Conservation (phyloP, 2,329 filamentous ascomycete species). For the Aphanoascus verrucosus region DNA sequence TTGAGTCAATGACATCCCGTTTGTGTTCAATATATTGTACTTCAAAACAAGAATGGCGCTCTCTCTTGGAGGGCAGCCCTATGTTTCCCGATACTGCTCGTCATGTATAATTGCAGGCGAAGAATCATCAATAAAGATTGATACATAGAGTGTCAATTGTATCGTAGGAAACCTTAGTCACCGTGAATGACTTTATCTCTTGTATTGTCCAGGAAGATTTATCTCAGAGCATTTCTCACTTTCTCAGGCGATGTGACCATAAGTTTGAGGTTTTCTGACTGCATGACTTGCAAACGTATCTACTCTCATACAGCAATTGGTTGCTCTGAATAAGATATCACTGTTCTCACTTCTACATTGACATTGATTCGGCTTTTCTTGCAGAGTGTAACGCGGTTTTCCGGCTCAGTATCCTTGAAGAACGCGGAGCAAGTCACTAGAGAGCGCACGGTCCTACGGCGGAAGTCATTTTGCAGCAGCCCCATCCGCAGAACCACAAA, state of each 20-base stretch:
- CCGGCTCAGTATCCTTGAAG: neutral
- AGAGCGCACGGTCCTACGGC: neutral
- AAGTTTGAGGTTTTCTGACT: too few species aligned
- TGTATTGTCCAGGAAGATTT: too few species aligned
- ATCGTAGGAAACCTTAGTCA: neutral
- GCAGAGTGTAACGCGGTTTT: neutral
- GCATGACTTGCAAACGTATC: conserved; percentile 23
- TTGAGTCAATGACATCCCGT: too few species aligned
- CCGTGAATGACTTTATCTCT: neutral
- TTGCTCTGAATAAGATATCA: neutral
- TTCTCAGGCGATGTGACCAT: too few species aligned
- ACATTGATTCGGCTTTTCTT: neutral
- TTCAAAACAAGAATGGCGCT: too few species aligned
- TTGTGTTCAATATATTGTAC: too few species aligned
- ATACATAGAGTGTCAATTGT: neutral
- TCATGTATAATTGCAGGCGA: too few species aligned
- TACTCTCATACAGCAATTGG: conserved; percentile 22
- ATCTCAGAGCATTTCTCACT: too few species aligned
- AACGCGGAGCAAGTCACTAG: neutral
- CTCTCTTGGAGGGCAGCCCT: too few species aligned
- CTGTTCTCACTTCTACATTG: neutral
- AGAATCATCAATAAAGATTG: too few species aligned
- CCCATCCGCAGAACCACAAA: neutral
- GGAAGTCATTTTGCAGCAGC: neutral
- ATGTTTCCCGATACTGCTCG: too few species aligned